Evolutionary conservation across 2,329 filamentous ascomycete genomes (phyloP).

Genomic region (Colletotrichum acutatum): DNA sequence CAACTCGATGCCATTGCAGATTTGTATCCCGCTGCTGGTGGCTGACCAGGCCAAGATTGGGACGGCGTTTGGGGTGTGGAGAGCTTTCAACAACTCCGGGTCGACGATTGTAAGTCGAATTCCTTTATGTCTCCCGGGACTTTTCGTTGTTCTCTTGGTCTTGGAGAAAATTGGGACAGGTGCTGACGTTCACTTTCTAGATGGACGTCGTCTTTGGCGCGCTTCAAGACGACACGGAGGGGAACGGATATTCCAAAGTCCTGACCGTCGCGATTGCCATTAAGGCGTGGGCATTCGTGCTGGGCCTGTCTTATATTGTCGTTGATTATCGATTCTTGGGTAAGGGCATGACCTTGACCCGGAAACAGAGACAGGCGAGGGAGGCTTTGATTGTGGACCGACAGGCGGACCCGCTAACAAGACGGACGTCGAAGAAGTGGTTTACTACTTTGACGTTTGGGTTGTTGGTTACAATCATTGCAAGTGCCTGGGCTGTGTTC

Average conservation of each 20-base stretch:
- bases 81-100: conserved; percentile 40
- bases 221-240: conserved; percentile 38
- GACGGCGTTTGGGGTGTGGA: conserved; percentile 39
- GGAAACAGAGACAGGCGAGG: conserved; percentile 31
- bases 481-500: conserved; percentile 36
- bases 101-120: conserved; percentile 38
- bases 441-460: conserved; percentile 33
- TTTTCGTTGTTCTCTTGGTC: background rate
- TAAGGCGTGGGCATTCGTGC: conserved; percentile 37
- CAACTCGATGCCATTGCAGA: conserved; percentile 39
- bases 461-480: conserved; percentile 35
- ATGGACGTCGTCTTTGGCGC: conserved; percentile 41
- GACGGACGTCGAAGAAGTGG: conserved; percentile 27
- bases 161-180: background rate
- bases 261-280: conserved; percentile 35
- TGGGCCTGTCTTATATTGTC: conserved; percentile 37
- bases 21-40: conserved; percentile 40
- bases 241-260: conserved; percentile 37
- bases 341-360: conserved; percentile 39
- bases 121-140: background rate
- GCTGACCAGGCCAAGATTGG: conserved; percentile 40
- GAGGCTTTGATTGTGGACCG: conserved; percentile 35
- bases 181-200: conserved; percentile 11
- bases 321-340: conserved; percentile 38
- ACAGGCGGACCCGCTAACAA: conserved; percentile 37